Evolutionary conservation across 805 yeast species (phyloP).

Genomic region (Sungouiozyma ichnusensis): DNA sequence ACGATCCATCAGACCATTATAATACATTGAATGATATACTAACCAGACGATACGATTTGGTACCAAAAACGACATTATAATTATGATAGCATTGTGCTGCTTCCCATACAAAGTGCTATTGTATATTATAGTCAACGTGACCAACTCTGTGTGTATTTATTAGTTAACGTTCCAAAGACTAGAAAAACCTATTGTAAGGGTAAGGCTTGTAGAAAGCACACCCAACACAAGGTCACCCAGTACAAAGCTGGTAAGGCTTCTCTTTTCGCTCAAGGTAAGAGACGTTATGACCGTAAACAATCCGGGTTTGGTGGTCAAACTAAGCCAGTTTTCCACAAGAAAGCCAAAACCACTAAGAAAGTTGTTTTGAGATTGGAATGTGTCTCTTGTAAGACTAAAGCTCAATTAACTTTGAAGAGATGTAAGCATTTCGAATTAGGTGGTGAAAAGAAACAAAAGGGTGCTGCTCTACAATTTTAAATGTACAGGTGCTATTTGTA

Average conservation of each 20-base stretch:
- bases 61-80: too few relatives aligned
- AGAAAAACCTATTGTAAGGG: conserved; percentile 99
- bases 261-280: conserved; percentile 98
- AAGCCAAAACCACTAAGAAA: conserved; percentile 99
- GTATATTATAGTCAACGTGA: too few relatives aligned
- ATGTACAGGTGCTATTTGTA: conserved; percentile 8
- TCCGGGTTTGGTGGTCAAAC: conserved; percentile 99
- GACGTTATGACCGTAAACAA: conserved; percentile 99
- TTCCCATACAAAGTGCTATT: too few relatives aligned
- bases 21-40: too few relatives aligned
- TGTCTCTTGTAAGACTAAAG: conserved; percentile 96
- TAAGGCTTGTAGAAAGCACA: conserved; percentile 98
- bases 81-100: too few relatives aligned
- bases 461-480: conserved; percentile 99
- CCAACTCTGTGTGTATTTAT: too few relatives aligned
- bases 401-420: conserved; percentile 96
- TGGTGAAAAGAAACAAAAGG: conserved; percentile 99
- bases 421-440: conserved; percentile 99
- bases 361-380: conserved; percentile 99
- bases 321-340: conserved; percentile 99
- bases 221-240: conserved; percentile 99
- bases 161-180: conserved; percentile 99
- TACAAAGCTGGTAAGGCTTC: conserved; percentile 99
- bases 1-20: too few relatives aligned
- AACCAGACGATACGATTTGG: too few relatives aligned